Evolutionary conservation across 371 early-diverging fungal genomes (phyloP).

Genomic region (Mucor piriformis): DNA sequence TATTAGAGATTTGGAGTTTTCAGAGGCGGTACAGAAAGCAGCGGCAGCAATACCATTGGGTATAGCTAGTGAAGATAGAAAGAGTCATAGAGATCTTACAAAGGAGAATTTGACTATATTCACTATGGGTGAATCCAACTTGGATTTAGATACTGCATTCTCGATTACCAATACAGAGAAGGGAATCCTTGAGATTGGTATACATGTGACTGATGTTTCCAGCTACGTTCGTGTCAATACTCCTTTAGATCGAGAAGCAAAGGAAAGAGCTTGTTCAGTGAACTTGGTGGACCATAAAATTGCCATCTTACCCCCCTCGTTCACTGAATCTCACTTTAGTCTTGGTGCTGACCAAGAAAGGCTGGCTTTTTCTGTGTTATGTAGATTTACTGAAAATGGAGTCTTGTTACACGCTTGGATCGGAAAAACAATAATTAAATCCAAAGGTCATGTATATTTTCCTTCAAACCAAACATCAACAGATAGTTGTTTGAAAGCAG

Average conservation of each 20-base stretch:
- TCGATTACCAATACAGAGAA: conserved; percentile 23
- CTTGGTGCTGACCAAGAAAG: conserved; percentile 65
- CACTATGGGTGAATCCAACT: conserved; percentile 15
- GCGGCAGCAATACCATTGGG: conserved; percentile 4
- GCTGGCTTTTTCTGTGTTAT: conserved; percentile 56
- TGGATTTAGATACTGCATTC: conserved; percentile 29
- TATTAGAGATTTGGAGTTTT: conserved; percentile 35
- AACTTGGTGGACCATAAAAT: conserved; percentile 78
- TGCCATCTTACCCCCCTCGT: conserved; percentile 86
- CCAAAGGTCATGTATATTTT: conserved; percentile 39
- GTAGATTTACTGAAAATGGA: conserved; percentile 64
- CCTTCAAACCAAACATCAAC: neutral
- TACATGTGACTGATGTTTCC: conserved; percentile 92
- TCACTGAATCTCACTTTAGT: conserved; percentile 75
- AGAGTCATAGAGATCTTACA: conserved; percentile 22
- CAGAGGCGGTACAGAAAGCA: conserved; percentile 24
- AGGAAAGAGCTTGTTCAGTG: conserved; percentile 76
- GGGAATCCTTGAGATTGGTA: conserved; percentile 67
- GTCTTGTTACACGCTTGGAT: conserved; percentile 53
- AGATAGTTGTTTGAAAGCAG: neutral
- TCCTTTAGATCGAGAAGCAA: conserved; percentile 80
- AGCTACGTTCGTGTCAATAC: conserved; percentile 72
- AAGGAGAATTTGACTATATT: conserved; percentile 18
- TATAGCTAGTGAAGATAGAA: neutral
- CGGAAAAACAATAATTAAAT: conserved; percentile 74